These are phyloP conservation scores for Populus pruinosa DNA, from an alignment of 345 rosid species.

Conservation along the genomic window DNA sequence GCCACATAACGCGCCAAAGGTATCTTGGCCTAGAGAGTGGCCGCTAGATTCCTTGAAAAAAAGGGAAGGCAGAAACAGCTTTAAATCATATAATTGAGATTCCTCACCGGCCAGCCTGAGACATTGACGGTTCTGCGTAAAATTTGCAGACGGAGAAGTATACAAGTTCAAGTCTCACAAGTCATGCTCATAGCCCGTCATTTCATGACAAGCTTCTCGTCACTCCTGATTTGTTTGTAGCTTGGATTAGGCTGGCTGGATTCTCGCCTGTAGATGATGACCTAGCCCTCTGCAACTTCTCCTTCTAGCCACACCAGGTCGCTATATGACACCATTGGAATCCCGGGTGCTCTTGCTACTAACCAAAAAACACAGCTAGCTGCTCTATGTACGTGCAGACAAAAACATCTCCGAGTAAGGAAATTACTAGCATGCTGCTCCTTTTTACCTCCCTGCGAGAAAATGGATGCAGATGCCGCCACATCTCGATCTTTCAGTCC, in stretches of 20 bases:
- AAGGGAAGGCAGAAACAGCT: background rate
- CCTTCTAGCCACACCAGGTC: background rate
- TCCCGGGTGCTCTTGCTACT: background rate
- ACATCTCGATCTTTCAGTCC: background rate
- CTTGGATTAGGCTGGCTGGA: background rate
- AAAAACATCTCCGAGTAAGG: background rate
- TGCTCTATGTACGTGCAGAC: background rate
- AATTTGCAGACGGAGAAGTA: too few species aligned
- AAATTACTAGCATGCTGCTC: background rate
- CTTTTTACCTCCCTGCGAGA: accelerated
- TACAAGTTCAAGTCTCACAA: background rate
- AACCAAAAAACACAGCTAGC: background rate
- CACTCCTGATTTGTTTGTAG: background rate
- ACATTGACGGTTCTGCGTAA: too few species aligned
- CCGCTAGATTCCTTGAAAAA: background rate
- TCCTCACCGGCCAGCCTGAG: too few species aligned
- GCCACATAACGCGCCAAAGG: background rate
- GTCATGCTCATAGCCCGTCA: background rate
- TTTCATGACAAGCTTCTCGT: background rate
- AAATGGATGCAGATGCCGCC: background rate
- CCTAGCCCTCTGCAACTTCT: background rate
- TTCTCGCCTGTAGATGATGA: background rate
- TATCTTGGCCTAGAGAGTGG: background rate
- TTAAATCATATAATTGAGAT: too few species aligned
- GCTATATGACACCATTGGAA: background rate